Base-by-base conservation (phyloP, 2,329 filamentous ascomycete species). In the Stagonosporopsis chrysanthemi region DNA sequence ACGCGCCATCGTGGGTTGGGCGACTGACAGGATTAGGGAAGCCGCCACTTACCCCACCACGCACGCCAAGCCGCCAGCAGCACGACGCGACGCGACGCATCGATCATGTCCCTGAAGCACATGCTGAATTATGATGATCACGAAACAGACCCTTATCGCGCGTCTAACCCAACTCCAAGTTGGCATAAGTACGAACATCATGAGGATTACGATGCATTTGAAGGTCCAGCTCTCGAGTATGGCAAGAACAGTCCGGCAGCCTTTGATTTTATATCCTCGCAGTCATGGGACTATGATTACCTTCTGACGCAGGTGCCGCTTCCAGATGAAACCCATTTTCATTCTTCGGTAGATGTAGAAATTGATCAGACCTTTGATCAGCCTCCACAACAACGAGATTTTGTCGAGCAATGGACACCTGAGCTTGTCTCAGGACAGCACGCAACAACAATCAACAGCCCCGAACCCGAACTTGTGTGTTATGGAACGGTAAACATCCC, bases 51-150 rank as follows among this genome's bases (percentile, higher is more conserved):
- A n/a, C n/a, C 36, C 36, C 36, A 39, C 36, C 36, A 39, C 36
- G 43, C 44, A 39, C 36, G 44, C 44, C 38, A 19, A 31, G 14
- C n/a, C 42, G 35, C 50, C 9, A 33, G 23, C 14, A 31, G 29
- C 36, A 19, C 17, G 19, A 14, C n/a, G 39, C 26, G 4, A 42
- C 23, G 39, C n/a, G 19, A 41, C 23, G 63, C 66, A 62, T 67
- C 60, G n/a, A 29, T 43, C 26, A 66, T 67, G 64, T 66, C 61
- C 17, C 58, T 70, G 23, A 70, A 70, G 47, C 67, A 66, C 26
- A 43, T 70, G 31, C 52, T 71, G 2, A 19, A 19, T 31, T 69
- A 69, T 43, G 52, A 62, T 19, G 68, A 67, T 2, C 51, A 64
- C 23, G 41, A 35, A 11, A 44, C 9, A 63, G 57, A 29, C 3